These are phyloP conservation scores for Chlorokybus atmophyticus DNA, from an alignment of 139 green algal species.

Conservation along the genomic window DNA sequence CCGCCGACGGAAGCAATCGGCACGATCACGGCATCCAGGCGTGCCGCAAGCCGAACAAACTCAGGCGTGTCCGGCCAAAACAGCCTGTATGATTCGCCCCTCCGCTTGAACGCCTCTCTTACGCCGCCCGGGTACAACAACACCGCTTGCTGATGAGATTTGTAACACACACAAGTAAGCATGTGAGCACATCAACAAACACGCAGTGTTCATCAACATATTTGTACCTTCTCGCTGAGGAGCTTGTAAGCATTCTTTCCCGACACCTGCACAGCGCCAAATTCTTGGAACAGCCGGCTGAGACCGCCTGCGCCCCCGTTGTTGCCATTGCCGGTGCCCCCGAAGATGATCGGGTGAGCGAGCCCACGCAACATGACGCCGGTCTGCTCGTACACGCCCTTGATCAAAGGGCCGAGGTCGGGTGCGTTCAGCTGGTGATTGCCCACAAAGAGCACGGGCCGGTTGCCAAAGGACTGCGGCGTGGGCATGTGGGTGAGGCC, in stretches of 20 bases:
- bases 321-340: too few relatives aligned
- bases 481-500: not conserved
- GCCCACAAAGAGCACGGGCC: conserved; percentile 52
- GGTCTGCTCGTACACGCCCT: too few relatives aligned
- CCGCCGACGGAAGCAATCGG: conserved; percentile 69
- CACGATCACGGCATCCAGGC: conserved; percentile 77
- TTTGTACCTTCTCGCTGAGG: not conserved
- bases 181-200: too few relatives aligned
- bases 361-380: too few relatives aligned
- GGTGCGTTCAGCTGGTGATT: conserved; percentile 89
- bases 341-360: too few relatives aligned
- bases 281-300: not conserved
- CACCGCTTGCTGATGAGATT: too few relatives aligned
- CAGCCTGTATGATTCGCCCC: conserved; percentile 74
- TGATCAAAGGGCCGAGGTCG: too few relatives aligned
- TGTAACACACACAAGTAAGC: too few relatives aligned
- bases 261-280: not conserved
- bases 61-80: conserved; percentile 79
- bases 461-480: not conserved
- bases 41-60: conserved; percentile 80
- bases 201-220: too few relatives aligned
- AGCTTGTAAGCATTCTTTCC: not conserved
- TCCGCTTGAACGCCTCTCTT: conserved; percentile 50
- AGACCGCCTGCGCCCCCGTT: not conserved
- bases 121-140: conserved; percentile 16